Evolutionary conservation across 2,329 filamentous ascomycete species (phyloP).

Genomic region (Scedosporium boydii): DNA sequence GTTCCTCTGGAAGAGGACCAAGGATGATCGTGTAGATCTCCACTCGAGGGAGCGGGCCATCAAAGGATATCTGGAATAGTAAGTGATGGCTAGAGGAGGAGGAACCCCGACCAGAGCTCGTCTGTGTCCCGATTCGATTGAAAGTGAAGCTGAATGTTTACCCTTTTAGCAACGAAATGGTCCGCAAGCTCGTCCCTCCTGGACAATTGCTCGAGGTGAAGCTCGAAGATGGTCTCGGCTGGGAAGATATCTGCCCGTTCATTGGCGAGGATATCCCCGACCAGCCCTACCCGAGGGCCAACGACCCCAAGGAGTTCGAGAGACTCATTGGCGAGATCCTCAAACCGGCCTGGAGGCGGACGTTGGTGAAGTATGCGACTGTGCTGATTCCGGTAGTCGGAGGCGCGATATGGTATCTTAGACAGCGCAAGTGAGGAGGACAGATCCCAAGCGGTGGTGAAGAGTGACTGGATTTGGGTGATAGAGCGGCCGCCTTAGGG

Average conservation of each 20-base stretch:
- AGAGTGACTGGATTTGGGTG: too few relatives aligned
- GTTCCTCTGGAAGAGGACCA: conserved; percentile 2
- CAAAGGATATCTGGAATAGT: conserved; percentile 6
- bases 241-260: conserved; percentile 25
- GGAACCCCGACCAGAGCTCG: too few relatives aligned
- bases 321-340: conserved; percentile 8
- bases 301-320: conserved; percentile 18
- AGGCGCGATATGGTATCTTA: conserved; percentile 1
- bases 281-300: conserved; percentile 19
- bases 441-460: too few relatives aligned
- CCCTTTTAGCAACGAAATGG: conserved; percentile 14
- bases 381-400: background rate
- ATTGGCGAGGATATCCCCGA: conserved; percentile 19
- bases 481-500: too few relatives aligned
- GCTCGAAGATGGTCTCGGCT: conserved; percentile 24
- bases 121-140: background rate
- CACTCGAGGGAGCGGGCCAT: background rate
- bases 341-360: background rate
- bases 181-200: conserved; percentile 16
- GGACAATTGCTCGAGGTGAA: conserved; percentile 19
- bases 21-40: background rate
- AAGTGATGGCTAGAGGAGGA: background rate
- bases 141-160: background rate
- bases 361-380: background rate
- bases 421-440: background rate